Conservation (phyloP, 2,329 filamentous ascomycete genomes). For the Colletotrichum tofieldiae region DNA sequence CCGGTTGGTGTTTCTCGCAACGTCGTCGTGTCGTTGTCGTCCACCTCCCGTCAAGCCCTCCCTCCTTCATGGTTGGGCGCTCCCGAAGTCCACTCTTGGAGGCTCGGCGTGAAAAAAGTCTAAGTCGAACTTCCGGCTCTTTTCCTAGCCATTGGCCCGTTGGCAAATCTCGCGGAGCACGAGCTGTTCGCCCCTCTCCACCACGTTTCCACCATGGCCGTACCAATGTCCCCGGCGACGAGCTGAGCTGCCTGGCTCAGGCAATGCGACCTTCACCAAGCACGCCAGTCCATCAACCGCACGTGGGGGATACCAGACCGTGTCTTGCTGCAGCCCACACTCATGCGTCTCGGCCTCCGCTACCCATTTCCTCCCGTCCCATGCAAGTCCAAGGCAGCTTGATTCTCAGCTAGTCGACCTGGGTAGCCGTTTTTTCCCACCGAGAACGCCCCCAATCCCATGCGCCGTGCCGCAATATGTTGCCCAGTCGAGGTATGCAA, state of each 20-base stretch:
- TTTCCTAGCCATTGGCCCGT: neutral
- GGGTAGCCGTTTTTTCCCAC: conserved; percentile 18
- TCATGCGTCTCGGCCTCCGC: neutral
- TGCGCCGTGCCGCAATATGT: neutral
- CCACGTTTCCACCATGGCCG: neutral
- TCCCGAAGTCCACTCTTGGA: neutral
- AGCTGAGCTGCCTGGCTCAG: conserved; percentile 12
- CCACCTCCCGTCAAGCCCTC: neutral
- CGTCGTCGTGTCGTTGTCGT: neutral
- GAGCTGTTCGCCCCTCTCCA: neutral
- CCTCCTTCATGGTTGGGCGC: neutral
- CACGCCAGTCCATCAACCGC: neutral
- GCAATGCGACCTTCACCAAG: conserved; percentile 4
- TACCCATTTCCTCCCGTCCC: conserved; percentile 19
- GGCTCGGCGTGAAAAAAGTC: neutral
- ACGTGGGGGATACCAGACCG: conserved; percentile 18
- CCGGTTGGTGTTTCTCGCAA: neutral
- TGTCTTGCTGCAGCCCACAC: conserved; percentile 6
- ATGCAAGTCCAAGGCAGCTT: conserved; percentile 15
- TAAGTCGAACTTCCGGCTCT: neutral
- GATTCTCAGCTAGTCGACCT: conserved; percentile 2
- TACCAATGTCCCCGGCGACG: neutral
- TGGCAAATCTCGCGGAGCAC: neutral
- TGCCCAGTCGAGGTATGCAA: neutral
- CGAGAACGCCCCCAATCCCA: conserved; percentile 18